Conservation (phyloP, 2,329 filamentous ascomycete genomes). For the Aspergillus pseudonomiae region DNA sequence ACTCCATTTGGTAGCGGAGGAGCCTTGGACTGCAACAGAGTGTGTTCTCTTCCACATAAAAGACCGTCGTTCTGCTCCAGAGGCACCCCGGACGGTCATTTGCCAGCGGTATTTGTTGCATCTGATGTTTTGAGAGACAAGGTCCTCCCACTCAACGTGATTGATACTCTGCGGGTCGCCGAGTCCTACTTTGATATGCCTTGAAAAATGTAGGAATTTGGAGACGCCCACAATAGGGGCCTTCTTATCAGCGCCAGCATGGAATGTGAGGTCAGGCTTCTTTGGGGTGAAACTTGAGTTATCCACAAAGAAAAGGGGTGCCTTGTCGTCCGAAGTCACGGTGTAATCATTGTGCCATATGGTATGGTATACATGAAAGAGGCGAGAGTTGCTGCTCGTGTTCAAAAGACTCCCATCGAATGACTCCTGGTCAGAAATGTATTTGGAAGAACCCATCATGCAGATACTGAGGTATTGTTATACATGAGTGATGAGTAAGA, state of each 20-base stretch:
- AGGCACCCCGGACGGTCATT: conserved; percentile 19
- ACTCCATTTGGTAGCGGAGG: conserved; percentile 24
- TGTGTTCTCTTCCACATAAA: conserved; percentile 41
- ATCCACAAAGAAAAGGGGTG: conserved; percentile 29
- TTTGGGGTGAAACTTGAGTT: conserved; percentile 32
- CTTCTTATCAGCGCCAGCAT: conserved; percentile 29
- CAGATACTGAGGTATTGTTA: neutral
- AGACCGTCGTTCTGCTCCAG: conserved; percentile 17
- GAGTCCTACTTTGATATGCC: conserved; percentile 35
- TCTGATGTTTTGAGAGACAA: conserved; percentile 29
- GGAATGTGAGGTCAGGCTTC: conserved; percentile 39
- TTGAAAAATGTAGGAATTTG: conserved; percentile 39
- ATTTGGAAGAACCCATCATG: conserved; percentile 5
- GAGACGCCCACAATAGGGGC: conserved; percentile 33
- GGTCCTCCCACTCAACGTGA: conserved; percentile 34
- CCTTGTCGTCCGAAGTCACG: conserved; percentile 23
- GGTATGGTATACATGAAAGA: conserved; percentile 31
- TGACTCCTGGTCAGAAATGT: conserved; percentile 1
- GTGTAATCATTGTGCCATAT: conserved; percentile 27
- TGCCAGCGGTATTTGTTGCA: conserved; percentile 34
- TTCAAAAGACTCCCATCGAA: neutral
- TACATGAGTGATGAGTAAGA: neutral
- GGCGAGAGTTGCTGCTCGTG: conserved; percentile 1
- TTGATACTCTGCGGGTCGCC: conserved; percentile 30
- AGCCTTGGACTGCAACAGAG: conserved; percentile 30